A percentile compares a stretch with the other conserved stretches of the same genome.
Evolutionary conservation across 148 eudicot genomes (phyloP).

Genomic region (Camellia sinensis): DNA sequence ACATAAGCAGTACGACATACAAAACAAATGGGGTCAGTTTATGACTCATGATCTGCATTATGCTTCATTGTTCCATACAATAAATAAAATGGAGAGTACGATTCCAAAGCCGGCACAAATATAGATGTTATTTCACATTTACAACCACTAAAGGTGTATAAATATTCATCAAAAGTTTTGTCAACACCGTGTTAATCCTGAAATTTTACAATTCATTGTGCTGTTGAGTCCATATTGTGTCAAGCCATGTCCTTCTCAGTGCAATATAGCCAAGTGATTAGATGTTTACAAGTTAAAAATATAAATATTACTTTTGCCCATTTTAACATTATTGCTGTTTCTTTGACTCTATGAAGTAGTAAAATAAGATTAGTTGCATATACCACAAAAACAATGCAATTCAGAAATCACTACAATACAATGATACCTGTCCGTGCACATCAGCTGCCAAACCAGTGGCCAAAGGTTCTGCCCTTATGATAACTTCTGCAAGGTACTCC

Average conservation of each 20-base stretch:
- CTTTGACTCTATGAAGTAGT: background rate
- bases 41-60: background rate
- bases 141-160: background rate
- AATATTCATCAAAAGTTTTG: background rate
- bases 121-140: too few relatives aligned
- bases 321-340: background rate
- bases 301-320: background rate
- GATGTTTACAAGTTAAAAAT: background rate
- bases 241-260: background rate
- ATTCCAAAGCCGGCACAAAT: background rate
- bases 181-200: background rate
- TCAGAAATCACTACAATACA: background rate
- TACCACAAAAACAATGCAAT: background rate
- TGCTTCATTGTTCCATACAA: background rate
- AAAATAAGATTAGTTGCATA: background rate
- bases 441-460: conserved; percentile 85
- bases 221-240: background rate
- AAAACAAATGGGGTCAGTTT: background rate
- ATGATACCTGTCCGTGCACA: conserved; percentile 89
- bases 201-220: background rate
- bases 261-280: background rate
- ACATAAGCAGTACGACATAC: background rate
- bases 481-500: conserved; percentile 65
- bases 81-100: background rate
- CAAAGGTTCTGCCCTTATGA: conserved; percentile 75